Conservation (phyloP, 2,329 filamentous ascomycete species). For the Hymenotorrendiella dingleyae region DNA sequence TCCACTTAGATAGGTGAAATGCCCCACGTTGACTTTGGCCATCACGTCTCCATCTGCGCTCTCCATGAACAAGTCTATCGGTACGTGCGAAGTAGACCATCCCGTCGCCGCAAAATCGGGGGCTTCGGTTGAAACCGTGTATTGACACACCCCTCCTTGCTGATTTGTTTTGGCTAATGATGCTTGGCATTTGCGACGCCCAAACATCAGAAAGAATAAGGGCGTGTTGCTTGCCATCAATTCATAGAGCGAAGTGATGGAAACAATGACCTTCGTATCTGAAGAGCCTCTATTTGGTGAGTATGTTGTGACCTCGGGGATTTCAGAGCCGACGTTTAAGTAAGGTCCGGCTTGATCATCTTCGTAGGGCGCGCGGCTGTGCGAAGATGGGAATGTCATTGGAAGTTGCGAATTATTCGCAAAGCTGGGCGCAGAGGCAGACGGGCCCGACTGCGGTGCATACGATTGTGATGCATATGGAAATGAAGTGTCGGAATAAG, state of each 20-base stretch:
- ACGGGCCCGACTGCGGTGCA: constrained; percentile 41
- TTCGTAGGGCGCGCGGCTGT: constrained; percentile 49
- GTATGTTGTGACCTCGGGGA: constrained; percentile 62
- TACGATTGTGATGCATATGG: constrained; percentile 44
- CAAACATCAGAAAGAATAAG: constrained; percentile 67
- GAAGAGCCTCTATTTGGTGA: constrained; percentile 62
- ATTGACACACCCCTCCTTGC: constrained; percentile 59
- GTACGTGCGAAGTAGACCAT: constrained; percentile 48
- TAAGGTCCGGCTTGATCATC: constrained; percentile 61
- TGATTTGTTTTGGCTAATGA: constrained; percentile 56
- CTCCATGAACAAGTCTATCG: constrained; percentile 55
- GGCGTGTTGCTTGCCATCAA: constrained; percentile 53
- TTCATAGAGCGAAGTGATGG: constrained; percentile 71
- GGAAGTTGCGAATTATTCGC: constrained; percentile 25
- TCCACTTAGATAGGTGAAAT: constrained; percentile 53
- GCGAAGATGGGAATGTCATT: constrained; percentile 37
- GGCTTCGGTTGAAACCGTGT: constrained; percentile 65
- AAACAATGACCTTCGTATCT: constrained; percentile 67
- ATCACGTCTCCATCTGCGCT: constrained; percentile 46
- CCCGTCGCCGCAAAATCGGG: constrained; percentile 58
- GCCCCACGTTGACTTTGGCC: constrained; percentile 49
- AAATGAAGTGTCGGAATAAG: constrained; percentile 36
- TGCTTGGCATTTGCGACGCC: constrained; percentile 65
- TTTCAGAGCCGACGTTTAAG: constrained; percentile 54
- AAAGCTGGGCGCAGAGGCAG: constrained; percentile 27